Base-by-base conservation (phyloP, 495 filamentous ascomycete species). In the Lichenothelia convexa region DNA sequence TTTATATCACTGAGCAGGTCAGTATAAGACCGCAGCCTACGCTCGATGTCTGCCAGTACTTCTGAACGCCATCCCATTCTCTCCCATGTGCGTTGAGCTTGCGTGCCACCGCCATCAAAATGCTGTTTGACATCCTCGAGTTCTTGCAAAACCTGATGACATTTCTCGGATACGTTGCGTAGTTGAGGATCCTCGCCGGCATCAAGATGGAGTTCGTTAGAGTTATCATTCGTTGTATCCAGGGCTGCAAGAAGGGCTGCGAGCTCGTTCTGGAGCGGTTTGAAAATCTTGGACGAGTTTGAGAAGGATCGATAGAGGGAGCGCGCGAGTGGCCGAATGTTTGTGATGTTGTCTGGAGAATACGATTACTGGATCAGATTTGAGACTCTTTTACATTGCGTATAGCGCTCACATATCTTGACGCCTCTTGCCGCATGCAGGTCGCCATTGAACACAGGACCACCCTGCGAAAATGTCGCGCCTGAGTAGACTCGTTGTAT, bases 1-100 rank as follows among this genome's bases (percentile, higher is more conserved):
- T 54, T 45, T 23, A 53, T 53, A 0, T 47, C 51, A n/a, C 38
- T 43, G 24, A 60, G 38, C 30, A 57, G 27, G 9, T 46, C 51
- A 6, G 34, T 41, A 35, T 52, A 48, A 22, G 44, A 53, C 20
- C 45, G 52, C 1, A 60, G 32, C 3, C 51, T 40, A 23, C 34
- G 44, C 34, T 55, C 45, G 3, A 61, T 43, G 37, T 58, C 53
- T 11, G 40, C 36, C 20, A 58, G 26, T 16, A 58, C 46, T 36
- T 55, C 46, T 4, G 43, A 18, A 5, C 51, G 48, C 40, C 48
- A 60, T 7, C 40, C 45, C 50, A 56, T 45, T n/a, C 56, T 47
- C 44, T 59, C 58, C 55, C 54, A 62, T 18, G 47, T 52, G 17
- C 52, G 36, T 47, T 58, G 49, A 18, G 44, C 40, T 23, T 58